Conservation (phyloP, 1,284 basidiomycete species). For the Rhizoctonia solani region DNA sequence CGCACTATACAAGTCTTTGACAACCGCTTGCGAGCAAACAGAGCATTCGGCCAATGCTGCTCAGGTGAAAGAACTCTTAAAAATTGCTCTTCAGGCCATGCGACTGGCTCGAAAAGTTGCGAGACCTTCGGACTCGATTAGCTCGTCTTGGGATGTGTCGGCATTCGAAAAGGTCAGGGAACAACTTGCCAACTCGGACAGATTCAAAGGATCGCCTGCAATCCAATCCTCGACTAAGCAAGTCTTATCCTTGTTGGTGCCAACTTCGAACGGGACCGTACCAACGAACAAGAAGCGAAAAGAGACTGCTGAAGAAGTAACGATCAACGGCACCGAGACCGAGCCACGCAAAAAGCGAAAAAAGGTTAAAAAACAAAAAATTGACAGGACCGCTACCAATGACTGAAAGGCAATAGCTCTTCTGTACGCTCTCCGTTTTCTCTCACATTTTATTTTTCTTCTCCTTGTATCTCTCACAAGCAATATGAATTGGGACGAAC, state of each 20-base stretch:
- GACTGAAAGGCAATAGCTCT: neutral
- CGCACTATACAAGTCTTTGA: conserved; percentile 57
- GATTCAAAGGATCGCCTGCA: conserved; percentile 53
- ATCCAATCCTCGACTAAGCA: conserved; percentile 53
- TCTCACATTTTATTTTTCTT: neutral
- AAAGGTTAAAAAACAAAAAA: conserved; percentile 28
- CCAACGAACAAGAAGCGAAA: conserved; percentile 45
- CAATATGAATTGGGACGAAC: conserved; percentile 5
- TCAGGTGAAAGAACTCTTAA: conserved; percentile 80
- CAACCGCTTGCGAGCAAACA: conserved; percentile 55
- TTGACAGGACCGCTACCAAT: neutral
- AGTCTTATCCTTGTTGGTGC: conserved; percentile 51
- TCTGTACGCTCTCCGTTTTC: neutral
- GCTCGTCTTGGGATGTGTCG: conserved; percentile 52
- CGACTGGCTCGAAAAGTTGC: conserved; percentile 63
- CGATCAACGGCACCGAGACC: neutral
- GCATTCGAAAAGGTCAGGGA: conserved; percentile 50
- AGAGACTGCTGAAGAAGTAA: conserved; percentile 42
- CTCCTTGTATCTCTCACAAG: neutral
- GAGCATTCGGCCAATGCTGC: conserved; percentile 59
- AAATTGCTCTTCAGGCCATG: conserved; percentile 66
- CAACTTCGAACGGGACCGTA: conserved; percentile 42
- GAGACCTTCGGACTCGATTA: conserved; percentile 42
- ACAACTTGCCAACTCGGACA: conserved; percentile 49
- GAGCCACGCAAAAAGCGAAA: conserved; percentile 32